Conservation (phyloP, 106 monocot genomes). For the Dactylorhiza incarnata region DNA sequence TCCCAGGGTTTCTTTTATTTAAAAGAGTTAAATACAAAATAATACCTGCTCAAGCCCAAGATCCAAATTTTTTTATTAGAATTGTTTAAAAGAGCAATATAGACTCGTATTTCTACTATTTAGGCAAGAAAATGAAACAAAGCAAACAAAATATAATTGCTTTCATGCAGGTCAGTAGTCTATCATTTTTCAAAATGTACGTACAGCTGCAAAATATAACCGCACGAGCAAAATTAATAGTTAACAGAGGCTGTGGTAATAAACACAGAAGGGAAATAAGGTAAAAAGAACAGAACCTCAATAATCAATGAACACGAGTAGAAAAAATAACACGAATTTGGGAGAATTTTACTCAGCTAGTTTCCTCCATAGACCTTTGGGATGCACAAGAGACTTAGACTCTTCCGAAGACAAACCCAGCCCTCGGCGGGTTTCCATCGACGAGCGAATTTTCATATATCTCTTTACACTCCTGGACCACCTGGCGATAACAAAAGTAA, state of each 20-base stretch:
- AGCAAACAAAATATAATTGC: no score
- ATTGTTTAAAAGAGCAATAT: no score
- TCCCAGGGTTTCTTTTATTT: no score
- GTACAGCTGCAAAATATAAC: no score
- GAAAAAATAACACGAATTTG: not conserved
- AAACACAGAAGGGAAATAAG: not conserved
- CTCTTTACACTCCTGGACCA: slow-evolving; percentile 89
- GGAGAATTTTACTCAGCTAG: slow-evolving; percentile 34
- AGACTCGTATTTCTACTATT: no score
- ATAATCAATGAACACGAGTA: not conserved
- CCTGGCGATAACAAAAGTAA: slow-evolving; percentile 36
- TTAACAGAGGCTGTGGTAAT: not conserved
- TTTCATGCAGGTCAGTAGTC: no score
- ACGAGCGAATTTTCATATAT: slow-evolving; percentile 89
- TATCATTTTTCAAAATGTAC: no score
- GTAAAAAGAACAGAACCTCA: not conserved
- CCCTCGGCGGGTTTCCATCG: slow-evolving; percentile 71
- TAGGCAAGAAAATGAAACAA: no score
- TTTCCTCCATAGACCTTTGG: slow-evolving; percentile 86
- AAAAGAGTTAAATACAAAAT: no score
- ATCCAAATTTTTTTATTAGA: no score
- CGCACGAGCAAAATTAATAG: no score
- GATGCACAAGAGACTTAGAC: slow-evolving; percentile 69
- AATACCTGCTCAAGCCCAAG: no score
- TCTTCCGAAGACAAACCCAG: slow-evolving; percentile 83